Evolutionary conservation across 148 eudicot genomes (phyloP), one percentile per base, ranked within the genome.

Genomic region (Bassia scoparia): DNA sequence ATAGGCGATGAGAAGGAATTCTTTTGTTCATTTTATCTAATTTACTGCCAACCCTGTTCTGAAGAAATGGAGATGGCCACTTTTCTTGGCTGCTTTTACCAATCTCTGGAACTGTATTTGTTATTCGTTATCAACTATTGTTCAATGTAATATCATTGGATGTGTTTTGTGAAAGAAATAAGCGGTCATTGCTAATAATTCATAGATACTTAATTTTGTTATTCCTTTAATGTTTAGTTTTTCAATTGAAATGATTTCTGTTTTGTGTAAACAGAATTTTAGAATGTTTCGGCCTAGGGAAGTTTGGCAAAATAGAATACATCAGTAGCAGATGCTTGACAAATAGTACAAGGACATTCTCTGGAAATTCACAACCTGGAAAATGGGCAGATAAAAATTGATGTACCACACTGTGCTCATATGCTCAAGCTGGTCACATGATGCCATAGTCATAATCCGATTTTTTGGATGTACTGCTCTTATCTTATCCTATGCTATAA

Each of bases 31-130:
- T 13, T 69, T 30, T 15, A 30, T 68, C 69, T 64, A 27, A 10
- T 15, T 59, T 41, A n/a, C 49, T 67, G 59, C 35, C 31, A 71
- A 65, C 75, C 75, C 30, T 38, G 54, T n/a, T 71, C 59, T 5
- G 52, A 76, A 7, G 69, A 68, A 29, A 27, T 64, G 61, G 76
- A 7, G 69, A 59, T 27, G 20, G 71, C 55, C 60, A 37, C 8
- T 41, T 26, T 23, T 31, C 67, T 61, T 8, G 21, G 35, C 70
- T 66, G 41, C n/a, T n/a, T n/a, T 29, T 63, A 17, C 31, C 38
- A 41, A 11, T 26, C 24, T 29, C 27, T 33, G 29, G 3, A 24
- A 15, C 18, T 64, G 68, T 56, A 58, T 41, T 23, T 26, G 69
- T 43, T 43, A 31, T 68, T 23, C 20, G 21, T 37, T 41, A 41